Percentiles rank a stretch among this genome's conserved stretches.
These are phyloP conservation scores for Diddensiella santjacobensis DNA, from an alignment of 805 yeast genomes.

Conservation along the genomic window DNA sequence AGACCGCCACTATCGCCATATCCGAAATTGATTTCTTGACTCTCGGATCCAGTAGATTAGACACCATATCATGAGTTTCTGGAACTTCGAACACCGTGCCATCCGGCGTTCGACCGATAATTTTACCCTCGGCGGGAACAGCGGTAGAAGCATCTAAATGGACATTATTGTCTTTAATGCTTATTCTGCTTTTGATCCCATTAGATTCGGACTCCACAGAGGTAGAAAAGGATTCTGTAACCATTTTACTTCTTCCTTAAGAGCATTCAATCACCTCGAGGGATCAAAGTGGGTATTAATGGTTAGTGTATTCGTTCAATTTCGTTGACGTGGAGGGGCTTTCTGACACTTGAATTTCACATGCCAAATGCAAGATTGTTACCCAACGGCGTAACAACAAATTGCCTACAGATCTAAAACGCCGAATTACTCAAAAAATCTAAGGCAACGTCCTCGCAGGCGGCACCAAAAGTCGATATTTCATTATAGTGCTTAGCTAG, in stretches of 20 bases:
- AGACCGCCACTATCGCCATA: conserved; percentile 48
- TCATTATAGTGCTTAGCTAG: too few relatives aligned
- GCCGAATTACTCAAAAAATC: too few relatives aligned
- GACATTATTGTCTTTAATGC: too few relatives aligned
- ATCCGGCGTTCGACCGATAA: conserved; percentile 30
- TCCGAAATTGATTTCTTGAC: conserved; percentile 66
- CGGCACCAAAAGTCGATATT: too few relatives aligned
- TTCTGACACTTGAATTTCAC: not conserved
- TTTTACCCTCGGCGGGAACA: too few relatives aligned
- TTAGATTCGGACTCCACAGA: not conserved
- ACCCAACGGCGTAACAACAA: not conserved
- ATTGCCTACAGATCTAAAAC: too few relatives aligned
- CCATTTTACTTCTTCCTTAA: not conserved
- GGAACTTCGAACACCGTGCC: conserved; percentile 41
- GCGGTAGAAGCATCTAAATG: too few relatives aligned
- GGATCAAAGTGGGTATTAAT: not conserved
- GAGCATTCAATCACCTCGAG: not conserved
- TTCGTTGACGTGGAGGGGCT: not conserved
- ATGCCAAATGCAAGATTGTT: not conserved
- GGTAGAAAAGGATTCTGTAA: not conserved
- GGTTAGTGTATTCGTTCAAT: too few relatives aligned
- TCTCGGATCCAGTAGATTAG: conserved; percentile 74
- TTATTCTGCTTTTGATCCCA: not conserved
- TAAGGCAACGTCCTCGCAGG: too few relatives aligned
- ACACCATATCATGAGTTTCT: conserved; percentile 77